Base-by-base conservation (phyloP, 345 rosid genomes). In the Kandelia obovata region DNA sequence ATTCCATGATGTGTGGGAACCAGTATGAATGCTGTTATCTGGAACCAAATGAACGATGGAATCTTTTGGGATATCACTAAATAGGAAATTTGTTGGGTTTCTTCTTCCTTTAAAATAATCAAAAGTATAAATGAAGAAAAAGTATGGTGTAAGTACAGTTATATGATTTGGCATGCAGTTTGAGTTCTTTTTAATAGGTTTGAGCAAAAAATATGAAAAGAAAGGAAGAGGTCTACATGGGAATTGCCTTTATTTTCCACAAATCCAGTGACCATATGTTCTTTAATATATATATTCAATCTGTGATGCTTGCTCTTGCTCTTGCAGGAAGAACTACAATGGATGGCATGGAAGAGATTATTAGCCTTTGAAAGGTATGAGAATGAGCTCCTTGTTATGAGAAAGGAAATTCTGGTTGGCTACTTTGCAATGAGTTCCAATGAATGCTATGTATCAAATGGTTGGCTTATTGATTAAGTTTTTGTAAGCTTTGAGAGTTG, bases 301-400 rank as follows among this genome's bases (percentile, higher is more conserved):
- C 62, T 65, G 37, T 75, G 28, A 58, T 71, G 43, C 70, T 5
- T 52, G 2, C 13, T 55, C 71, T 17, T 73, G 23, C 25, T 28
- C 59, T 32, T 70, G 64, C 87, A 91, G 98, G 98, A 94, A 79
- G 97, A 94, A 77, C 67, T 70, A 69, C 98, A 91, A 64, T 94
- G 97, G 98, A 79, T 88, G 80, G 93, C 93, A 53, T 94, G 98
- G 98, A 91, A 89, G 84, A 88, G 82, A 81, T 82, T 86, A 73
- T 73, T 91, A 69, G 85, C 88, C 64, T 94, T 91, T 82, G 98
- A 94, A 75, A 94, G 84, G 97, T 94, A 88, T 82, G 84, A 56
- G 65, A 37, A 17, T 15, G 13, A n/a, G n/a, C 30, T 5, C 26
- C 51, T 65, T 10, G 3, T 39, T 39, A 39, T 39, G 47, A 39